Evolutionary conservation across 345 rosid species (phyloP).

Genomic region (Stellera chamaejasme): DNA sequence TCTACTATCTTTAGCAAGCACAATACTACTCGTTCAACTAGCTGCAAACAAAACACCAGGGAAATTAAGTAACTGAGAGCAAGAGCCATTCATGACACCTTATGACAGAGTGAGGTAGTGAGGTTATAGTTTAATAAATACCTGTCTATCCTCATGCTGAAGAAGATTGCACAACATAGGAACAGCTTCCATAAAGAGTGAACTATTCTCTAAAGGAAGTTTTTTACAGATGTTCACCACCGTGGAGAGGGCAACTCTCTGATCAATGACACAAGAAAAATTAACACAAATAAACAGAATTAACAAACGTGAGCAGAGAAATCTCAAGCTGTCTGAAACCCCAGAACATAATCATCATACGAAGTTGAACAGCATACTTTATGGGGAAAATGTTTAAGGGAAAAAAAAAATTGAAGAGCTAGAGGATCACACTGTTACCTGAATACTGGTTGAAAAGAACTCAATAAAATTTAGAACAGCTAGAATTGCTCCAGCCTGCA

Average conservation of each 20-base stretch:
- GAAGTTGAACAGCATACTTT: too few species aligned
- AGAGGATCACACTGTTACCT: conserved; percentile 28
- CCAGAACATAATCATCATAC: too few species aligned
- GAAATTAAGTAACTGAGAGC: conserved; percentile 6
- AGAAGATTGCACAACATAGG: conserved; percentile 84
- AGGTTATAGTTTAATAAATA: conserved; percentile 11
- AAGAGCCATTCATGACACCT: conserved; percentile 3
- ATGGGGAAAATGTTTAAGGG: not conserved
- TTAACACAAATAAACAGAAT: not conserved
- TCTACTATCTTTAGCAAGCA: conserved; percentile 82
- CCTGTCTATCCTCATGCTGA: conserved; percentile 87
- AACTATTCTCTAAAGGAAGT: conserved; percentile 58
- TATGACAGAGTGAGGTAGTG: conserved; percentile 13
- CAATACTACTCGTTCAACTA: conserved; percentile 78
- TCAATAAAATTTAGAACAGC: conserved; percentile 76
- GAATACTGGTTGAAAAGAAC: conserved; percentile 82
- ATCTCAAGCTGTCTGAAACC: too few species aligned
- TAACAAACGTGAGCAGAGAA: not conserved
- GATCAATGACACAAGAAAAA: conserved; percentile 10
- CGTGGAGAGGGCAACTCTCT: conserved; percentile 91
- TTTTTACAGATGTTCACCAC: conserved; percentile 85
- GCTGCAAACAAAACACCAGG: conserved; percentile 35
- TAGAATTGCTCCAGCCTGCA: conserved; percentile 86
- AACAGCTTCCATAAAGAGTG: conserved; percentile 67
- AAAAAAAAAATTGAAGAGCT: too few species aligned